A percentile compares a stretch with the other conserved stretches of the same genome.
phyloP scores from a whole-genome alignment of 1,284 basidiomycete species.

The Sanguinoderma infundibulare region DNA sequence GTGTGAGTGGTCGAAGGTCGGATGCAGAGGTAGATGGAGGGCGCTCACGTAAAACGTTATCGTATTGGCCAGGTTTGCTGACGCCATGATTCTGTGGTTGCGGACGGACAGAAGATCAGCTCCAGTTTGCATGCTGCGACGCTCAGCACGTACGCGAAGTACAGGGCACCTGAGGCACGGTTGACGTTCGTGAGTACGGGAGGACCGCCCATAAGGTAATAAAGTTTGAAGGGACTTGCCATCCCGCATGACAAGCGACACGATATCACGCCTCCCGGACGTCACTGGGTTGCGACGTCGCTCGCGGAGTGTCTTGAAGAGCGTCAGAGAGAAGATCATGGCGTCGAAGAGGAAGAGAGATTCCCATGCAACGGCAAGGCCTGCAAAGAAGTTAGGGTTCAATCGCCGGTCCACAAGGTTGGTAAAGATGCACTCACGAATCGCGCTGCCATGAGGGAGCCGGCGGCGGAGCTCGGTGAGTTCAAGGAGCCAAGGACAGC shows the following conservation, averaged over 20 bases:
- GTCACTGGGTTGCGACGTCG: conserved; percentile 14
- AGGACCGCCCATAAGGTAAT: background rate
- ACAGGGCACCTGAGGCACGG: conserved; percentile 32
- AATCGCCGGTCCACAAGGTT: background rate
- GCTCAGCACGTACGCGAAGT: conserved; percentile 35
- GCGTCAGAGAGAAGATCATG: conserved; percentile 34
- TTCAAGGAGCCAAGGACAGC: background rate
- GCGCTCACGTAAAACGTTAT: conserved; percentile 40
- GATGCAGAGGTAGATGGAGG: background rate
- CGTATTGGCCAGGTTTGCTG: conserved; percentile 35
- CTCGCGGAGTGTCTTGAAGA: conserved; percentile 31
- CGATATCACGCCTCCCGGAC: conserved; percentile 22
- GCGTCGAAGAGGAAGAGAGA: conserved; percentile 35
- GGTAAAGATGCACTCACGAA: conserved; percentile 21
- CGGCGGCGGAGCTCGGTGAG: background rate
- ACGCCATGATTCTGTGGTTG: conserved; percentile 37
- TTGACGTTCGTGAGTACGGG: background rate
- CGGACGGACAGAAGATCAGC: background rate
- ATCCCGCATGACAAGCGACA: conserved; percentile 34
- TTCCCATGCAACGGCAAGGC: conserved; percentile 37
- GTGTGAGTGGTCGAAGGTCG: background rate
- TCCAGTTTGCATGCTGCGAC: background rate
- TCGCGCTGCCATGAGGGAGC: conserved; percentile 13
- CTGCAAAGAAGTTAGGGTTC: conserved; percentile 14
- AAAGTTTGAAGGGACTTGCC: conserved; percentile 20